Evolutionary conservation across 495 filamentous ascomycete genomes (phyloP), one percentile per base, ranked within the genome.

Genomic region (Penicillium ucsense): DNA sequence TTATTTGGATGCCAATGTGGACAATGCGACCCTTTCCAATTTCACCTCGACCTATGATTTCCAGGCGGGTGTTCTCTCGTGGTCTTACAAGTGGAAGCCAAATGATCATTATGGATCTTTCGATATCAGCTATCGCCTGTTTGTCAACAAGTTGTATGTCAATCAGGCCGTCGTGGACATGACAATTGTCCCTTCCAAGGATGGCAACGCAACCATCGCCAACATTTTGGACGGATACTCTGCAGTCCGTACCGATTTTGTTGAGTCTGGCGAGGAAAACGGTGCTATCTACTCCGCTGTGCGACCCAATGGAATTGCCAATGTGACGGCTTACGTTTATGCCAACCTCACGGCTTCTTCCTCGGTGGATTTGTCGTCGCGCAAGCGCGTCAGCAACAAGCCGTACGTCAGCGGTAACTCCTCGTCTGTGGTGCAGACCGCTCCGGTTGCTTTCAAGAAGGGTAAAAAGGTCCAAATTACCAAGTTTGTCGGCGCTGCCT

Each of bases 81-180:
- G 85, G 77, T 65, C 64, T 2, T 85, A 85, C 48, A 78, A 60
- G 20, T 90, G 86, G 86, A 76, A 69, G 3, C 86, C 85, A 3
- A 49, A 53, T 5, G 66, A 68, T 8, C 53, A 62, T 43, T 76
- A 60, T 41, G 65, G 67, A 1, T 69, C 73, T 0, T 81, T 78
- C 48, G 59, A 75, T 11, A 66, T 87, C 38, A 70, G 60, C 9
- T 85, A 82, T 60, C 71, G 74, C 10, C 71, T 82, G 37, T 78
- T 84, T 48, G 70, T 76, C 7, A 70, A 83, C 59, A 83, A 83
- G 59, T 63, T 82, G 34, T 69, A 77, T 40, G 61, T 81, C 50
- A 84, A 83, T 47, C 77, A 80, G 53, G 81, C 77, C 4, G 71
- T 77, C n/a, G 76, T 84, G 8, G 74, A 80, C 35, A 53, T 83